Conservation (phyloP, 495 filamentous ascomycete genomes). For the Elasticomyces elasticus region DNA sequence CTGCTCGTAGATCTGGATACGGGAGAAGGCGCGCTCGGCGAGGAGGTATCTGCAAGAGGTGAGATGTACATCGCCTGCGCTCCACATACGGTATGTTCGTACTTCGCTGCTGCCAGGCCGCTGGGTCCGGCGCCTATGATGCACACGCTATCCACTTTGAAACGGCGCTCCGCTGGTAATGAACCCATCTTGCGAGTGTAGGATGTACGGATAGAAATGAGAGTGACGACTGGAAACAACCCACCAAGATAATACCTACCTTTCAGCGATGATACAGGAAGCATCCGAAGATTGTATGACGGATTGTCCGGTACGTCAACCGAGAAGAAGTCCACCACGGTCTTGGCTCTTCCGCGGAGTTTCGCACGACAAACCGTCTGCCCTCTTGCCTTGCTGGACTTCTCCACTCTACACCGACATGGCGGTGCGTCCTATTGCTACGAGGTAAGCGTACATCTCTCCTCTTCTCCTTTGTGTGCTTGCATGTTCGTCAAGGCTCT, state of each 20-base stretch:
- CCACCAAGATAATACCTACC: background rate
- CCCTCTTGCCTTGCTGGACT: too few species aligned
- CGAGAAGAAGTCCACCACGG: too few species aligned
- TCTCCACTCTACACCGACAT: too few species aligned
- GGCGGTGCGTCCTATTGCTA: too few species aligned
- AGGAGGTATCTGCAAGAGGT: conserved; percentile 50
- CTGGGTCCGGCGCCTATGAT: conserved; percentile 64
- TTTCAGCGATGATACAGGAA: too few species aligned
- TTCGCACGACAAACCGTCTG: too few species aligned
- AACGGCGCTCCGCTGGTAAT: conserved; percentile 1
- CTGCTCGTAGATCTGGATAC: conserved; percentile 74
- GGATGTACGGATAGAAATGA: background rate
- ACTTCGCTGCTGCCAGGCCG: conserved; percentile 56
- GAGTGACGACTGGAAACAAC: background rate
- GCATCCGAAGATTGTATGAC: too few species aligned
- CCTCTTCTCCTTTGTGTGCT: too few species aligned
- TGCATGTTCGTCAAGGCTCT: too few species aligned
- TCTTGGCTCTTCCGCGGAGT: too few species aligned
- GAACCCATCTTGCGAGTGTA: conserved; percentile 12
- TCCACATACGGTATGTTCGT: background rate
- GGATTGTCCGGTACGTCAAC: too few species aligned
- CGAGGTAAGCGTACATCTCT: too few species aligned
- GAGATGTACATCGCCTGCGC: background rate
- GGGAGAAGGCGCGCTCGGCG: conserved; percentile 60
- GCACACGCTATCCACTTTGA: conserved; percentile 44